Evolutionary conservation across 192 early-diverging fungal genomes (phyloP), one percentile per base, ranked within the genome.

Genomic region (Entomortierella parvispora): DNA sequence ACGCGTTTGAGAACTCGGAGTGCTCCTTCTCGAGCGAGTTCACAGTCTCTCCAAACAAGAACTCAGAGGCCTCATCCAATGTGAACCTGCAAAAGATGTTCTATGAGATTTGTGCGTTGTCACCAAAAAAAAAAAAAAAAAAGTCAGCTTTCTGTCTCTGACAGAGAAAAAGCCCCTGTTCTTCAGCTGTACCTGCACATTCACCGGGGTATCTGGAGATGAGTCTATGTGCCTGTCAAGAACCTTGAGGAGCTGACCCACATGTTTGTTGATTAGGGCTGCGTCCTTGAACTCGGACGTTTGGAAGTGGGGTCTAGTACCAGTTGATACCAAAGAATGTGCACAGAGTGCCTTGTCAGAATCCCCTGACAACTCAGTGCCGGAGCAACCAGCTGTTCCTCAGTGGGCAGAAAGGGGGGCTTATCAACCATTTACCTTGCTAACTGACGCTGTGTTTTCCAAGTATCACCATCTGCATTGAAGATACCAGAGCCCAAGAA

Each of bases 401-500:
- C n/a, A 32, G 28, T 31, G 17, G 51, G 32, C 20, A 23, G 33
- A 17, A 56, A 56, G 31, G 6, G 54, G 12, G 54, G 32, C 31
- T 18, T 46, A 17, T 20, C 28, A 42, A 34, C 1, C 14, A 8
- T 0, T 59, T 60, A 76, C 72, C 72, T 66, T 11, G 72, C 72
- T 11, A 76, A 23, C 54, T 93, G 91, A 28, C 90, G 79, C 23
- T 90, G 89, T 2, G 63, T 67, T 26, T 80, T 80, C 90, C 91
- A 93, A 8, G 65, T 59, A 2, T 89, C 86, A 20, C 91, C 91
- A 58, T 93, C 91, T 2, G 84, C 78, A 74, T 87, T 90, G 65
- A 93, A 92, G 65, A 92, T 92, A 29, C 91, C 91, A 46, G 85
- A 62, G 6, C 91, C 91, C 28, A 92, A 76, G 25, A 91, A 65